Evolutionary conservation across 2,329 filamentous ascomycete species (phyloP), one percentile per base, ranked within the genome.

Genomic region (Sordariomycetes sp.): DNA sequence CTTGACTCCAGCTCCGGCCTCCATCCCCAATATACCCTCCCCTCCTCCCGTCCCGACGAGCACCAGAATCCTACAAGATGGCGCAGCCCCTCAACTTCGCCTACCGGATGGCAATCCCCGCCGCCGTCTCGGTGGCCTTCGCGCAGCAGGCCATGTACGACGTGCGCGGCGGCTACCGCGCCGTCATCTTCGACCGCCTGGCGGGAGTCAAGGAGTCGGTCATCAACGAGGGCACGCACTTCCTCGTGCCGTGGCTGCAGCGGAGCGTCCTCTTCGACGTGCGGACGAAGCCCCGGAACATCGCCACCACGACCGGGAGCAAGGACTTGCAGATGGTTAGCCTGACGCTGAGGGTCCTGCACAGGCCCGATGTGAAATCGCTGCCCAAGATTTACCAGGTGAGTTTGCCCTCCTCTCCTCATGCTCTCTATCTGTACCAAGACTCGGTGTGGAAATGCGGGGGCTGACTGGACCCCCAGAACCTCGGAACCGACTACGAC

Each of bases 311-410:
- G 25, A 99, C 94, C 14, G 94, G 94, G 60, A 93, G 88, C 82
- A 99, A 99, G 84, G 94, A 99, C 77, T 76, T 99, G 80, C 94
- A 99, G 79, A 99, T 99, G 94, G 94, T 99, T 69, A 97, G 91
- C 81, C 82, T 99, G 80, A 99, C 94, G 58, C 81, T 99, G 71
- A 84, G 94, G 74, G 94, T 99, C 63, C 76, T 99, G 73, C 93
- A 97, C 77, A 83, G 95, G 66, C 94, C 95, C 6, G 93, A 96
- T 59, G 93, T 99, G 67, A 85, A 90, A 79, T 84, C 87, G 67
- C 79, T 99, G 70, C 95, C 94, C 61, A 96, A 93, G 79, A 99
- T 99, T 69, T 99, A 99, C 80, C 94, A 97, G 85, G 93, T 97
- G 75, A 63, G 32, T 32, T 32, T 32, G 28, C 20, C 34, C 3